These are phyloP conservation scores for Talaromyces sp. DNA, from an alignment of 2,329 filamentous ascomycete genomes.

Conservation along the genomic window DNA sequence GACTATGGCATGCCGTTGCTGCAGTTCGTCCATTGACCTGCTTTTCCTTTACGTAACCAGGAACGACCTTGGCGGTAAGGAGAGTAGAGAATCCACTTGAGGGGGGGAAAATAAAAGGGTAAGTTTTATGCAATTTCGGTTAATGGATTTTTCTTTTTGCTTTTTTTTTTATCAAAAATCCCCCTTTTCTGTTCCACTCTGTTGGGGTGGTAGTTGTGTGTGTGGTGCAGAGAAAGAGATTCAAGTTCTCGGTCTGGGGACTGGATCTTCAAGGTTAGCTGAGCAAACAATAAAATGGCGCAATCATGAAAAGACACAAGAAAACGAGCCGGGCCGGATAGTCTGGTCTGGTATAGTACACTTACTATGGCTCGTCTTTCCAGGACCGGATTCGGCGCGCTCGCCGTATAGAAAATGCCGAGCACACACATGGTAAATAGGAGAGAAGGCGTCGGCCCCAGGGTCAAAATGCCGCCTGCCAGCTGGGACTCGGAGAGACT, in stretches of 20 bases:
- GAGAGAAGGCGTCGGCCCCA: not conserved
- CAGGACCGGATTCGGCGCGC: not conserved
- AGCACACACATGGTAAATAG: not conserved
- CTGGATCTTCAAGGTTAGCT: not conserved
- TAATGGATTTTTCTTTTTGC: too few relatives aligned
- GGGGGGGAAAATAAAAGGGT: too few relatives aligned
- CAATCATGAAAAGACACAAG: not conserved
- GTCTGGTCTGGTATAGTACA: too few relatives aligned
- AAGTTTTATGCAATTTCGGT: too few relatives aligned
- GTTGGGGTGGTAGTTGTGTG: too few relatives aligned
- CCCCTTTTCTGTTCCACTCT: too few relatives aligned
- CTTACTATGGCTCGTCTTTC: not conserved
- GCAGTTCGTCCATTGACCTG: conserved; percentile 1
- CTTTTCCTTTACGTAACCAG: conserved; percentile 41
- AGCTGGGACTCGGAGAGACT: too few relatives aligned
- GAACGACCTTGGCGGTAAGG: conserved; percentile 10
- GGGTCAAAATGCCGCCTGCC: too few relatives aligned
- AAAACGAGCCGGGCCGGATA: not conserved
- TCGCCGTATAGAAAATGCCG: not conserved
- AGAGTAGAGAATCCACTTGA: not conserved
- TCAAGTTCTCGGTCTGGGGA: too few relatives aligned
- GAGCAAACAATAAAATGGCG: not conserved
- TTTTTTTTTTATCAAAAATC: too few relatives aligned
- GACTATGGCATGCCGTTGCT: not conserved
- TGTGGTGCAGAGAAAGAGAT: too few relatives aligned